phyloP scores from a whole-genome alignment of 176 grass and related monocot species.

The Carex scoparia region DNA sequence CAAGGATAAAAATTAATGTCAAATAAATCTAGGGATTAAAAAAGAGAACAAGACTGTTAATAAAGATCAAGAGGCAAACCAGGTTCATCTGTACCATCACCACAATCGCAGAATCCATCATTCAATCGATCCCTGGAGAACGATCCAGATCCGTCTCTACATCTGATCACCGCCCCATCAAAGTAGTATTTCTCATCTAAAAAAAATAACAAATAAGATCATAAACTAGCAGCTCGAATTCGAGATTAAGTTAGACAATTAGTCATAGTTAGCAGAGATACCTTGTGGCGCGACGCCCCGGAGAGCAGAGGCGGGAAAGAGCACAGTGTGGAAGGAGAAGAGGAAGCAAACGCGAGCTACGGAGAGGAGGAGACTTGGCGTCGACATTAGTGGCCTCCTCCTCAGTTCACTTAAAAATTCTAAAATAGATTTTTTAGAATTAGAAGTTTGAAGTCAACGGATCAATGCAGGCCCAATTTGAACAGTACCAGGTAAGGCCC shows the following conservation, averaged over 20 bases:
- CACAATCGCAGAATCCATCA: constrained; percentile 82
- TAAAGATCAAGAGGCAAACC: constrained; percentile 16
- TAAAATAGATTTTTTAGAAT: neutral
- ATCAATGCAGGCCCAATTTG: neutral
- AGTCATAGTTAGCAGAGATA: neutral
- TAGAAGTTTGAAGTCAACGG: neutral
- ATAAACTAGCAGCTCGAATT: neutral
- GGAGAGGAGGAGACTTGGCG: constrained; percentile 27
- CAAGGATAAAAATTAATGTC: neutral
- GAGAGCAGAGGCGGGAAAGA: constrained; percentile 32
- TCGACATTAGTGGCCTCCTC: constrained; percentile 22
- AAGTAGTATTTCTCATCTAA: constrained; percentile 87
- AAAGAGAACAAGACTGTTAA: neutral
- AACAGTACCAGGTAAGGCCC: neutral
- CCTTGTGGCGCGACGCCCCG: constrained; percentile 53
- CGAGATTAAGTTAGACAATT: neutral
- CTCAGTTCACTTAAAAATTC: neutral
- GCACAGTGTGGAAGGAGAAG: constrained; percentile 30
- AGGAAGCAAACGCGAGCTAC: constrained; percentile 33
- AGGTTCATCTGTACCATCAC: constrained; percentile 86
- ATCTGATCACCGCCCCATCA: constrained; percentile 52
- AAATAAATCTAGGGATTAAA: neutral
- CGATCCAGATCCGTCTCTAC: constrained; percentile 68
- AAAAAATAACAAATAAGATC: constrained; percentile 21
- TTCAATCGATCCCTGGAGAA: constrained; percentile 68